A percentile compares a stretch with the other conserved stretches of the same genome.
These are phyloP conservation scores for Pseudoperonospora humuli DNA, from an alignment of 352 stramenopile species.

Conservation along the genomic window DNA sequence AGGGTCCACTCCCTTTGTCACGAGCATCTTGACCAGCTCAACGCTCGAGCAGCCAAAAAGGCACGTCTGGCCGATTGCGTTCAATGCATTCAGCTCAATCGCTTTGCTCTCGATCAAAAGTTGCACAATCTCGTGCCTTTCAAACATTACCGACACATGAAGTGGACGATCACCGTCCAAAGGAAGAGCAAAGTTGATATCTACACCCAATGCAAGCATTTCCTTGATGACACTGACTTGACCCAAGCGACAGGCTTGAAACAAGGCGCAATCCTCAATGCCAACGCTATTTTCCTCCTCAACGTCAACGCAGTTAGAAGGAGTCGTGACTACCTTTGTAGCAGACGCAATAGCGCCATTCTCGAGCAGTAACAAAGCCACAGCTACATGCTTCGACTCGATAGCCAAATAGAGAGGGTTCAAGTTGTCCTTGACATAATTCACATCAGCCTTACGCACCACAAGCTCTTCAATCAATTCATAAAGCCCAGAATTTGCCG, in stretches of 20 bases:
- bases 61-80: conserved; percentile 66
- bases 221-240: conserved; percentile 65
- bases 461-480: conserved; percentile 52
- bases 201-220: conserved; percentile 59
- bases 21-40: conserved; percentile 54
- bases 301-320: conserved; percentile 23
- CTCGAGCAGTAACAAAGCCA: conserved; percentile 62
- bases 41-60: conserved; percentile 75
- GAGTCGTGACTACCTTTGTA: conserved; percentile 55
- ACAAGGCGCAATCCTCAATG: conserved; percentile 66
- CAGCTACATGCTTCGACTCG: conserved; percentile 63
- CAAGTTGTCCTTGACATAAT: conserved; percentile 38
- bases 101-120: conserved; percentile 41
- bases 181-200: conserved; percentile 64
- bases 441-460: conserved; percentile 46
- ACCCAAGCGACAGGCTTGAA: conserved; percentile 67
- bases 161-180: conserved; percentile 60
- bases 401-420: conserved; percentile 71
- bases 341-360: conserved; percentile 57
- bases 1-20: conserved; percentile 57
- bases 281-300: conserved; percentile 28
- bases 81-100: conserved; percentile 60
- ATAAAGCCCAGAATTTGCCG: conserved; percentile 60
- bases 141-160: conserved; percentile 77
- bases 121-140: conserved; percentile 77